phyloP scores from a whole-genome alignment of 2,329 filamentous ascomycete species.

The Gliomastix tumulicola region DNA sequence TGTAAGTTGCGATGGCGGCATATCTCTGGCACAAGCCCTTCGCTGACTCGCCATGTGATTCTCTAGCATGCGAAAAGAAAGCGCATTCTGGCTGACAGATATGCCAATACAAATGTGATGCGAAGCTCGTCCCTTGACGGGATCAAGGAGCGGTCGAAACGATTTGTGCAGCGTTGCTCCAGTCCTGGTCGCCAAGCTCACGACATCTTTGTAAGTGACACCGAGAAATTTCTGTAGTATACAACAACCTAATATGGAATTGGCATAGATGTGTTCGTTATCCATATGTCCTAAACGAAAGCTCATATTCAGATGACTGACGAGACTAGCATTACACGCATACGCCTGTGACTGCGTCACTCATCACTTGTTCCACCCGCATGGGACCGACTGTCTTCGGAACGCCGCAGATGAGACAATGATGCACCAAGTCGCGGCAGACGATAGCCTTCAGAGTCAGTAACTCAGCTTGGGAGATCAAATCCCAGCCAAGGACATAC shows the following conservation, averaged over 20 bases:
- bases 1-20: constrained; percentile 22
- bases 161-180: constrained; percentile 47
- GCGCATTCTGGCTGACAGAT: constrained; percentile 57
- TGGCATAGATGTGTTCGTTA: no score
- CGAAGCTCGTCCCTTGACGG: constrained; percentile 45
- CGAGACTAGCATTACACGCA: constrained; percentile 42
- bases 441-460: constrained; percentile 60
- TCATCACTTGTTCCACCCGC: constrained; percentile 62
- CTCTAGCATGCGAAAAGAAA: constrained; percentile 55
- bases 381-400: constrained; percentile 54
- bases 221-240: neutral
- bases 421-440: constrained; percentile 63
- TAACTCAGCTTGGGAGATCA: no score
- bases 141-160: constrained; percentile 53
- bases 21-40: neutral
- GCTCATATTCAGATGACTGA: constrained; percentile 13
- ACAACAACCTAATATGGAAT: no score
- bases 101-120: constrained; percentile 62
- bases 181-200: constrained; percentile 35
- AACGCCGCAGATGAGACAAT: constrained; percentile 50
- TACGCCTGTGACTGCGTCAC: constrained; percentile 65
- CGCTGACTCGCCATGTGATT: neutral
- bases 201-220: constrained; percentile 57
- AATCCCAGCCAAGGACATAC: no score
- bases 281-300: no score